Base-by-base conservation (phyloP, 345 rosid genomes). In the Populus simonii region DNA sequence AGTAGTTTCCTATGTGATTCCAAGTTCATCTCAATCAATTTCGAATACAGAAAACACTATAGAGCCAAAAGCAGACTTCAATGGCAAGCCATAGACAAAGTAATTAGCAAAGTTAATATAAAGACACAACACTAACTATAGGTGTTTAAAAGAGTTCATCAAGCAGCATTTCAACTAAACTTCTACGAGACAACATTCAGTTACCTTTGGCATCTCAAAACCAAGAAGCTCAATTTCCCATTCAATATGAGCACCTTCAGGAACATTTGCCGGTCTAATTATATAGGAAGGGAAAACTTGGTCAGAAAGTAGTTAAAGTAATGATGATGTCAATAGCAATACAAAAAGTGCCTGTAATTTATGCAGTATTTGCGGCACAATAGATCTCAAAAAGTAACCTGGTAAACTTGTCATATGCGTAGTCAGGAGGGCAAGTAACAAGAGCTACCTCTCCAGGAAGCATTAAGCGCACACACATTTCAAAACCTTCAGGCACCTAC, bases 181-280 rank as follows among this genome's bases (percentile, higher is more conserved):
- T 81, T 66, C 66, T 38, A 35, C 35, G 43, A 57, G 47, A 71
- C 23, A 36, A 8, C 22, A 73, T 41, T 43, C 18, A 18, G 74
- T 89, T 91, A 96, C 99, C 89, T 80, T 89, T 18, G 98, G 97
- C 87, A 83, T 93, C 89, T 96, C 99, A 81, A 96, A 93, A 81
- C 97, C 86, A 87, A 96, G 94, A 78, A 96, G 97, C 84, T 96
- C 97, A 83, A 96, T 92, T 86, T 92, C 97, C 98, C 99, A 96
- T 78, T 87, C 92, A 75, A 93, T 80, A 78, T 91, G 94, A 77
- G 97, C 95, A 83, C 95, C 97, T 86, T 87, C 93, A 57, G 98
- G 94, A 77, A 96, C 95, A 87, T 83, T 86, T 74, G 90, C 84
- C 36, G 94, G 97, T 86, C 99, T 96, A 75, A 72, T 68, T 74